Conservation (phyloP, 2,329 filamentous ascomycete genomes). For the Camillea tinctor region DNA sequence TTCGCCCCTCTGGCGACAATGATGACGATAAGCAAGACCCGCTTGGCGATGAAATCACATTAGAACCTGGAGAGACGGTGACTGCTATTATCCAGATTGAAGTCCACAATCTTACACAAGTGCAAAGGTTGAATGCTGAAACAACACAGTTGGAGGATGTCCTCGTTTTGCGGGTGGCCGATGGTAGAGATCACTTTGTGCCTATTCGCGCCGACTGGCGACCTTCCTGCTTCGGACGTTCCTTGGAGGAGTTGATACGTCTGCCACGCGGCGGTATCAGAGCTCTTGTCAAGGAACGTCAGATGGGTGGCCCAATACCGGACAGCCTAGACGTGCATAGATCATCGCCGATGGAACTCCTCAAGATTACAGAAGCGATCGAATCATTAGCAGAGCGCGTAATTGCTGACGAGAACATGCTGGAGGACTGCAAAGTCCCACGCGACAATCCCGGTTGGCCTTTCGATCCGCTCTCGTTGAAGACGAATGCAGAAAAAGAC, state of each 20-base stretch:
- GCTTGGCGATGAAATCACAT: conserved; percentile 54
- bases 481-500: conserved; percentile 28
- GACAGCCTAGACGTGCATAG: conserved; percentile 62
- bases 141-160: conserved; percentile 74
- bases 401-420: conserved; percentile 61
- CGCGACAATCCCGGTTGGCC: conserved; percentile 58
- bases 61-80: conserved; percentile 83
- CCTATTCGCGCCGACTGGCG: conserved; percentile 76
- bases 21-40: conserved; percentile 24
- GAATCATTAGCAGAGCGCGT: conserved; percentile 56
- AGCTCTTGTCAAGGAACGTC: conserved; percentile 38
- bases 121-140: conserved; percentile 70
- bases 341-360: conserved; percentile 85
- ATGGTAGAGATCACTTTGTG: conserved; percentile 89
- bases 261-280: conserved; percentile 79
- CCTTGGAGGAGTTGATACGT: conserved; percentile 82
- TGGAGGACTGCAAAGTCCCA: conserved; percentile 53
- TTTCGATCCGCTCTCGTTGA: conserved; percentile 39
- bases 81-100: conserved; percentile 67
- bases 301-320: conserved; percentile 46
- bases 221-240: conserved; percentile 78
- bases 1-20: conserved; percentile 8
- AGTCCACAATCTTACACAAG: conserved; percentile 62
- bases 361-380: conserved; percentile 81
- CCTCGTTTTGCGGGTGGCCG: conserved; percentile 77